phyloP scores from a whole-genome alignment of 78 protist genomes.

The slime mould (Dictyostelium discoideum) region DNA sequence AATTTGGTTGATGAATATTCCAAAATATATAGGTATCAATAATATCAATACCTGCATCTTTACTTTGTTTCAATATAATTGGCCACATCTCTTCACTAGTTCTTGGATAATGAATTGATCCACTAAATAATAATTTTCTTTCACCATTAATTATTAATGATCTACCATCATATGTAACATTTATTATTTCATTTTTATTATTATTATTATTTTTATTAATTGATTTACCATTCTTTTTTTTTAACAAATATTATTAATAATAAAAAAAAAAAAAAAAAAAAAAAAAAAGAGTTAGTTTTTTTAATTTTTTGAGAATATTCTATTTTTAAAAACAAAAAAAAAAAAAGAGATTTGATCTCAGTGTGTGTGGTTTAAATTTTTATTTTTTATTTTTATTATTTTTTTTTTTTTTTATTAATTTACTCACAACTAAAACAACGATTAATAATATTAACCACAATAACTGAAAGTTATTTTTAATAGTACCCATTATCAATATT shows the following conservation, averaged over 20 bases:
- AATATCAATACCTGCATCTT: constrained; percentile 60
- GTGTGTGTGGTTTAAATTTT: not conserved
- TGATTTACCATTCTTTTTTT: not conserved
- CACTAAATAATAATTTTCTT: constrained; percentile 27
- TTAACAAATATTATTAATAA: not conserved
- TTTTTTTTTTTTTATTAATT: too few relatives aligned
- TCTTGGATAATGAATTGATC: constrained; percentile 48
- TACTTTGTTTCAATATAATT: constrained; percentile 17
- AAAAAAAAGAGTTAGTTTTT: not conserved
- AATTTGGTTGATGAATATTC: constrained; percentile 71
- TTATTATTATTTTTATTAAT: not conserved
- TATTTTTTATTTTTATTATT: too few relatives aligned
- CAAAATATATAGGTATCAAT: constrained; percentile 85
- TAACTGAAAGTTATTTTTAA: not conserved
- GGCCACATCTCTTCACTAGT: constrained; percentile 73
- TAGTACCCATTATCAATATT: not conserved
- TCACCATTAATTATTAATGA: constrained; percentile 8
- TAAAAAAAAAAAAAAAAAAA: too few relatives aligned
- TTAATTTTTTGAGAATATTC: not conserved
- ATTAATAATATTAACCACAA: not conserved
- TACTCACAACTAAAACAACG: not conserved
- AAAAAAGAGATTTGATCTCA: not conserved
- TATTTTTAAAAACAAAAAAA: too few relatives aligned
- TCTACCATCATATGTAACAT: constrained; percentile 19
- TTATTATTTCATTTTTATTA: not conserved